These are phyloP conservation scores for Wilhelminamyces savonicus DNA, from an alignment of 805 yeast genomes.

Conservation along the genomic window DNA sequence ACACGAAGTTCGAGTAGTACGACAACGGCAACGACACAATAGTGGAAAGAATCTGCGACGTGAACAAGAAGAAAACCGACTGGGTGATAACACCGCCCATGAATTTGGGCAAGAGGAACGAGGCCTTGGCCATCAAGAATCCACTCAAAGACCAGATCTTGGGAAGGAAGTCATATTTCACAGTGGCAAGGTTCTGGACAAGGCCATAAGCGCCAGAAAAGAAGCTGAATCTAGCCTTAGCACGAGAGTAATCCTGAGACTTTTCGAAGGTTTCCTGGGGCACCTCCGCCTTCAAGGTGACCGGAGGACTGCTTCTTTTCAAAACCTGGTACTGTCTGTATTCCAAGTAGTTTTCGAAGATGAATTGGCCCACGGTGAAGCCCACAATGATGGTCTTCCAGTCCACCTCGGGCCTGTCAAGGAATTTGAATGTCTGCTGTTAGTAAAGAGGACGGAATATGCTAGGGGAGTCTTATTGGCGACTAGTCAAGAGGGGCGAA, in stretches of 20 bases:
- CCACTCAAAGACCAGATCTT: constrained; percentile 46
- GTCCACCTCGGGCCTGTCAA: constrained; percentile 64
- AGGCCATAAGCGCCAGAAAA: constrained; percentile 46
- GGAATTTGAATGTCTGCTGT: constrained; percentile 39
- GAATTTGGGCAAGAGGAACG: constrained; percentile 25
- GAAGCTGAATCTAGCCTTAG: constrained; percentile 68
- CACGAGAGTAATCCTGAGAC: constrained; percentile 71
- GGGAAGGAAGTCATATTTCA: constrained; percentile 50
- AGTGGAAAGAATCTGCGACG: constrained; percentile 46
- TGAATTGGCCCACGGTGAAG: constrained; percentile 66
- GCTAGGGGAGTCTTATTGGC: not conserved
- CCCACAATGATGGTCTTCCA: constrained; percentile 79
- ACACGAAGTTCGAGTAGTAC: constrained; percentile 74
- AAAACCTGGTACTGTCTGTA: constrained; percentile 73
- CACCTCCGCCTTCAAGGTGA: constrained; percentile 58
- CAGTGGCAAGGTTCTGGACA: constrained; percentile 49
- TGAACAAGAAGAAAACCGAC: constrained; percentile 55
- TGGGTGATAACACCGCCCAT: constrained; percentile 61
- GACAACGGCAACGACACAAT: constrained; percentile 60
- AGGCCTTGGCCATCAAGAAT: constrained; percentile 47
- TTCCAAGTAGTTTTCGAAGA: constrained; percentile 68
- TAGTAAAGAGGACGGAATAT: constrained; percentile 10
- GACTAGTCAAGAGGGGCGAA: no score
- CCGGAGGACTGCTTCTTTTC: constrained; percentile 53
- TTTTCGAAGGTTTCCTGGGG: constrained; percentile 68